Percentiles rank a stretch among this genome's conserved stretches.
Evolutionary conservation across 495 filamentous ascomycete genomes (phyloP).

Genomic region (Penicillium soppii): DNA sequence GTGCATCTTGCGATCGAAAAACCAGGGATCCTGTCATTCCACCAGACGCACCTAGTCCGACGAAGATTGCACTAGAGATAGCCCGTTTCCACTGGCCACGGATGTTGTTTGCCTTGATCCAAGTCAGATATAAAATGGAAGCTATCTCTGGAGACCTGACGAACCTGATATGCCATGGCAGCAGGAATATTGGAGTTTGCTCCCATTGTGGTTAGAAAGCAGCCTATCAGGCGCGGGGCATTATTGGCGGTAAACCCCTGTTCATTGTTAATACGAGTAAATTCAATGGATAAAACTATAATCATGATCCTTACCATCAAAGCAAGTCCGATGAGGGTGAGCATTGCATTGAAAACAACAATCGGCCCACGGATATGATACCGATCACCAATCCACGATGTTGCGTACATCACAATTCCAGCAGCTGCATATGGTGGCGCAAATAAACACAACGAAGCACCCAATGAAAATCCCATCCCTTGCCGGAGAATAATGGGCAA

Average conservation of each 20-base stretch:
- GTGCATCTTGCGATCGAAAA: conserved; percentile 50
- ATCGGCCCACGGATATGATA: conserved; percentile 50
- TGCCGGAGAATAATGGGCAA: conserved; percentile 48
- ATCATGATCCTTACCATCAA: too few species aligned
- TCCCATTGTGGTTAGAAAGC: too few species aligned
- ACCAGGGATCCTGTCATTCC: conserved; percentile 51
- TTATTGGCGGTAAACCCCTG: too few species aligned
- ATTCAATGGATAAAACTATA: too few species aligned
- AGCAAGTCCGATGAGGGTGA: conserved; percentile 42
- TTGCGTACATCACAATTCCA: conserved; percentile 33
- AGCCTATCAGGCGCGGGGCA: too few species aligned
- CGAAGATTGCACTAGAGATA: conserved; percentile 48
- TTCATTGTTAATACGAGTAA: too few species aligned
- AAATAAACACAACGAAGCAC: conserved; percentile 41
- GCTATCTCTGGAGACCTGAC: too few species aligned
- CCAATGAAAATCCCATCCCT: conserved; percentile 47
- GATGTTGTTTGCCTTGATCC: conserved; percentile 23
- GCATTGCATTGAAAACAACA: conserved; percentile 45
- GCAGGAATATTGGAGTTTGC: conserved; percentile 53
- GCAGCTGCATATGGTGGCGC: conserved; percentile 43
- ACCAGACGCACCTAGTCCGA: conserved; percentile 48
- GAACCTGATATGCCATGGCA: conserved; percentile 54
- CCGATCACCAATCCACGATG: conserved; percentile 46
- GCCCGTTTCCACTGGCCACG: conserved; percentile 16
- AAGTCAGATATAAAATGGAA: too few species aligned